A percentile compares a stretch with the other conserved stretches of the same genome.
Conservation (phyloP, 192 early-diverging fungal species). For the Coemansia sp. region DNA sequence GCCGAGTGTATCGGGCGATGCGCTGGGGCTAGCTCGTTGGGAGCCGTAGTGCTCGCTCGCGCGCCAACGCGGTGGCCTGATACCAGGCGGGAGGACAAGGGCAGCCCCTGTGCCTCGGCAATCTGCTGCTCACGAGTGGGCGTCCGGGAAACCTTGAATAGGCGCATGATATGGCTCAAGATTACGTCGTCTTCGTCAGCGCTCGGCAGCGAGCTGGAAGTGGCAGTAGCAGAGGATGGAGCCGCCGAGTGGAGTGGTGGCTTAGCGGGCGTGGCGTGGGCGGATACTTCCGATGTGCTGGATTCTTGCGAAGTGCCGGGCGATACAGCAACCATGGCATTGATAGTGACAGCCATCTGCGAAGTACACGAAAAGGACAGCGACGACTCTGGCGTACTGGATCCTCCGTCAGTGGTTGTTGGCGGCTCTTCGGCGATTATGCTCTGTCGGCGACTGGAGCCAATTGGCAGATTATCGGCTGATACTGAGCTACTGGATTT, state of each 20-base stretch:
- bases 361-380: neutral
- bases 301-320: neutral
- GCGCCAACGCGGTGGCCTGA: neutral
- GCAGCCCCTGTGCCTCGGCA: slow-evolving; percentile 48
- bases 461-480: neutral
- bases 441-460: neutral
- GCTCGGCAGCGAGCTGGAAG: neutral
- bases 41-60: slow-evolving; percentile 4
- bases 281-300: neutral
- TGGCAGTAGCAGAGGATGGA: neutral
- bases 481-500: neutral
- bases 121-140: slow-evolving; percentile 31
- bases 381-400: slow-evolving; percentile 2
- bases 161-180: slow-evolving; percentile 29
- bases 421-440: neutral
- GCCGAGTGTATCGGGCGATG: neutral
- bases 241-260: neutral
- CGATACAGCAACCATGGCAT: slow-evolving; percentile 3
- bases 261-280: neutral
- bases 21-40: neutral
- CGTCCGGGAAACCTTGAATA: slow-evolving; percentile 34
- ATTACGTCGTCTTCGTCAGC: slow-evolving; percentile 13
- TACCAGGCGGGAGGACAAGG: slow-evolving; percentile 34
- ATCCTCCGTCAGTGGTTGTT: neutral
- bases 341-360: slow-evolving; percentile 16